These are phyloP conservation scores for Russula lepida DNA, from an alignment of 768 basidiomycete species.

Conservation along the genomic window DNA sequence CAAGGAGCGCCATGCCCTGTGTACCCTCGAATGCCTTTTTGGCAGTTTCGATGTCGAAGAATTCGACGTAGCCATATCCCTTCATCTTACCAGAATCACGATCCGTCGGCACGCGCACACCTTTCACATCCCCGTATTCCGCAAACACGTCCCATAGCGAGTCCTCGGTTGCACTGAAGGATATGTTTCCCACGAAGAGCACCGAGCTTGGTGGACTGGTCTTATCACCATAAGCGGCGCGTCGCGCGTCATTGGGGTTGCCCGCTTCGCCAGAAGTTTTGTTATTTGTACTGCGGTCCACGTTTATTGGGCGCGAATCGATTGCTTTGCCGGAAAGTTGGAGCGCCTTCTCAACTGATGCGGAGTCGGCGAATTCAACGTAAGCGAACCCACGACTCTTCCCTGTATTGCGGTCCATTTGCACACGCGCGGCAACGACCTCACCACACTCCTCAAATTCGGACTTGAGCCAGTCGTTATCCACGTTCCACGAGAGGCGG, in stretches of 20 bases:
- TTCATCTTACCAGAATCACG: conserved; percentile 84
- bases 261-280: conserved; percentile 38
- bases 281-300: conserved; percentile 61
- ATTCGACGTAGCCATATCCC: conserved; percentile 97
- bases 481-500: conserved; percentile 90
- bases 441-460: conserved; percentile 89
- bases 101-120: conserved; percentile 86
- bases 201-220: conserved; percentile 59
- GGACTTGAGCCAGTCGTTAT: conserved; percentile 87
- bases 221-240: conserved; percentile 68
- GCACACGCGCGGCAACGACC: conserved; percentile 82
- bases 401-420: conserved; percentile 72
- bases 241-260: conserved; percentile 53
- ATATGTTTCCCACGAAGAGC: conserved; percentile 88
- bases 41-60: conserved; percentile 69
- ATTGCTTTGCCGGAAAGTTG: conserved; percentile 79
- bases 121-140: conserved; percentile 78
- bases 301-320: conserved; percentile 81
- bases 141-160: conserved; percentile 83
- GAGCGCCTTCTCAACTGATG: conserved; percentile 75
- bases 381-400: conserved; percentile 82
- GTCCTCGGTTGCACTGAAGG: conserved; percentile 75
- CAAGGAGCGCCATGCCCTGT: conserved; percentile 69
- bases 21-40: conserved; percentile 69
- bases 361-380: conserved; percentile 63